Evolutionary conservation across 106 monocot species (phyloP).

Genomic region (Xerophyta viscosa): DNA sequence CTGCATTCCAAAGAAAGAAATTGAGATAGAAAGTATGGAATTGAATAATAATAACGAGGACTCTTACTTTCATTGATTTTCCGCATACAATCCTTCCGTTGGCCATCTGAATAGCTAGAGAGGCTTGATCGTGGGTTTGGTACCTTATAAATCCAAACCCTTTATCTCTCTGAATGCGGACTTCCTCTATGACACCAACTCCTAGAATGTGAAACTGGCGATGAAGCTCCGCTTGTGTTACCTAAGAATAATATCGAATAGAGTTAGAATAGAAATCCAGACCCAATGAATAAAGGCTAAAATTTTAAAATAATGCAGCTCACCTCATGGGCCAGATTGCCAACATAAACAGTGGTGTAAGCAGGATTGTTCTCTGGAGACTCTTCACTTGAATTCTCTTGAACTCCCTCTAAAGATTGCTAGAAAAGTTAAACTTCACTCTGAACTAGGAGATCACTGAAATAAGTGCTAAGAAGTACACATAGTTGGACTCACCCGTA

Average conservation of each 20-base stretch:
- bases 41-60: no score
- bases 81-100: constrained; percentile 65
- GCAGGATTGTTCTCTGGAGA: constrained; percentile 64
- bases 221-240: constrained; percentile 71
- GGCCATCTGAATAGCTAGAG: constrained; percentile 62
- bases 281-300: no score
- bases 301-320: no score
- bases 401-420: constrained; percentile 22
- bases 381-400: constrained; percentile 41
- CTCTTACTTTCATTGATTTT: constrained; percentile 71
- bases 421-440: no score
- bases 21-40: neutral
- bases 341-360: constrained; percentile 79
- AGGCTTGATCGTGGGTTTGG: constrained; percentile 55
- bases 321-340: constrained; percentile 75
- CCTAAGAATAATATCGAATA: constrained; percentile 13
- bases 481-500: no score
- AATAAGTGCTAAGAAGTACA: no score
- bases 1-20: constrained; percentile 21
- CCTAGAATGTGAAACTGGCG: constrained; percentile 62
- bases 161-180: constrained; percentile 71
- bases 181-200: constrained; percentile 62
- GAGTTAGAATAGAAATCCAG: no score
- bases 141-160: constrained; percentile 87
- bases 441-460: no score